Evolutionary conservation across 176 grass and related monocot species (phyloP).

Genomic region (Oryza australiensis): DNA sequence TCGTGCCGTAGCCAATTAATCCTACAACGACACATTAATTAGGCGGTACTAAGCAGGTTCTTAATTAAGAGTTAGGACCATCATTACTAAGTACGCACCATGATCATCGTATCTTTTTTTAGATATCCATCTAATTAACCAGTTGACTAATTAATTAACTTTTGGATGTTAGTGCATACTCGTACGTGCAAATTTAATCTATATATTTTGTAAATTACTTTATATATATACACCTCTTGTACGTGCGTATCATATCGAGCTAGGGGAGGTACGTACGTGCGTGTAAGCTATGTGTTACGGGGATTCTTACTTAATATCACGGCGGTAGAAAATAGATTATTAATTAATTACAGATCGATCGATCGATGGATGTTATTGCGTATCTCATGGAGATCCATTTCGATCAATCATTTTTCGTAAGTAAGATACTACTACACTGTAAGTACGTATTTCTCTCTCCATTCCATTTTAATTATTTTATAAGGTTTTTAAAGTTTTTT

Average conservation of each 20-base stretch:
- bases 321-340: background rate
- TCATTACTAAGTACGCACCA: too few species aligned
- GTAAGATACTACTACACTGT: background rate
- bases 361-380: background rate
- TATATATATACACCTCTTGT: background rate
- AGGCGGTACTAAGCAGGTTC: background rate
- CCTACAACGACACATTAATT: background rate
- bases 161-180: background rate
- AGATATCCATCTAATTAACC: too few species aligned
- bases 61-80: background rate
- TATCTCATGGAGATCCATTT: background rate
- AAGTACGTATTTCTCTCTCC: too few species aligned
- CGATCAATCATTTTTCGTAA: background rate
- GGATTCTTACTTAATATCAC: background rate
- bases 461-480: too few species aligned
- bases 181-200: too few species aligned
- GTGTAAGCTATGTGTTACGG: background rate
- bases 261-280: too few species aligned
- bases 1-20: constrained; percentile 1
- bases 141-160: too few species aligned
- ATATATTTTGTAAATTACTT: background rate
- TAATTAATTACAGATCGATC: background rate
- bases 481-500: too few species aligned
- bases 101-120: too few species aligned
- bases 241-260: background rate